Base-by-base conservation (phyloP, 345 rosid species). In the Punica granatum region DNA sequence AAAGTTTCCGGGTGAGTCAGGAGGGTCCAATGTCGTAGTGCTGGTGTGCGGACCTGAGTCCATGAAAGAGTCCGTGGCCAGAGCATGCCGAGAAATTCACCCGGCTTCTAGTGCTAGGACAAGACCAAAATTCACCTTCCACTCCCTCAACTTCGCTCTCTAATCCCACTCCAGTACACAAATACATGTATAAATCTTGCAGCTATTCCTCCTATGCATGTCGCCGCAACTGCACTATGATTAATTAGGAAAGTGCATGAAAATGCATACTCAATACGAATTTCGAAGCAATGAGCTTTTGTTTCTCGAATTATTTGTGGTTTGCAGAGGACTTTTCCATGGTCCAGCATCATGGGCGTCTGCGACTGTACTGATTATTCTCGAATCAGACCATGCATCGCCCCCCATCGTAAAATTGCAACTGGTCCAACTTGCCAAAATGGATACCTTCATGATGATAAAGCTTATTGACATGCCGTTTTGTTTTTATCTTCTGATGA, bases 1-100 rank as follows among this genome's bases (percentile, higher is more conserved):
- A 51, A 75, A 76, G 78, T 85, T 88, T 66, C 63, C 63, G 63
- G 72, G 60, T 67, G 87, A 80, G 73, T 63, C 70, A 25, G 79
- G 78, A 39, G 92, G 75, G 62, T 75, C 81, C 18, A 75, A 82
- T 54, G 62, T 80, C 3, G 94, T 92, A 77, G 90, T 89, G 15
- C 65, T 92, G 66, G 98, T 92, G 41, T 89, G 96, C 53, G 96
- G 96, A 77, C 98, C 94, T 13, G 90, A 82, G 76, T 60, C 79
- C 11, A 80, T 92, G 92, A 83, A 86, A 74, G 85, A 83, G 56
- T 74, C 78, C 13, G 86, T 89, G n/a, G 96, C 92, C 71, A 72
- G 70, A 44, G 4, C 70, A 5, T 79, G 90, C 84, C 75, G 48
- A 75, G 41, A 70, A 42, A 79, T 67, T 69, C 73, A 75, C 61